phyloP scores from a whole-genome alignment of 441 rosid genomes.

The Adansonia rubrostipa region DNA sequence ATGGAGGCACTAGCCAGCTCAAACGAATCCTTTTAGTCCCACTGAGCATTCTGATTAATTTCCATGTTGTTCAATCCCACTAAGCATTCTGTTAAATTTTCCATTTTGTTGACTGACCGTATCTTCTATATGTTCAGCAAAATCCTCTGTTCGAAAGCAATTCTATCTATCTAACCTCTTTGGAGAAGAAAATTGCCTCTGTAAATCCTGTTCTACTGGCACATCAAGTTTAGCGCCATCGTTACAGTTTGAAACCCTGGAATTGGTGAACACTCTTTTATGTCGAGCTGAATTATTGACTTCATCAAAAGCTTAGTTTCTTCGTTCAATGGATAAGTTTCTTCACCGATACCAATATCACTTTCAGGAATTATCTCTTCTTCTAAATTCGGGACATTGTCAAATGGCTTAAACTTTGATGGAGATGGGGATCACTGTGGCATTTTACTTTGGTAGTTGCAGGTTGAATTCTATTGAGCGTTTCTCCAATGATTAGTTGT shows the following conservation, averaged over 20 bases:
- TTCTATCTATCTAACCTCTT: not conserved
- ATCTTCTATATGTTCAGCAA: not conserved
- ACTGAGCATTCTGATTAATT: not conserved
- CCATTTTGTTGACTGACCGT: not conserved
- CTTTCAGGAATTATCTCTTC: too few species aligned
- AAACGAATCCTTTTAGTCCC: slow-evolving; percentile 3
- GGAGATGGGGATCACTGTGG: too few species aligned
- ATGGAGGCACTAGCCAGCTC: not conserved
- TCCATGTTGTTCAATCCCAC: not conserved
- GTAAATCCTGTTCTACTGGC: not conserved
- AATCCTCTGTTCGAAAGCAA: not conserved
- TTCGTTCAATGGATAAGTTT: not conserved
- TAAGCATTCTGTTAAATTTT: not conserved
- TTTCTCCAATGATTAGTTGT: too few species aligned
- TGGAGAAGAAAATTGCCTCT: slow-evolving; percentile 9
- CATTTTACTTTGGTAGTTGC: too few species aligned
- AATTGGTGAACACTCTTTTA: not conserved
- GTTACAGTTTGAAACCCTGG: not conserved
- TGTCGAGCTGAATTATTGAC: not conserved
- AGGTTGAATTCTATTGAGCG: too few species aligned
- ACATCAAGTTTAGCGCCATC: slow-evolving; percentile 1
- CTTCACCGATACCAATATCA: not conserved
- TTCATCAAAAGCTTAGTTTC: not conserved
- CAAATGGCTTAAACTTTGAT: too few species aligned
- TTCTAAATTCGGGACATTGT: too few species aligned